These are phyloP conservation scores for Combretum micranthum DNA, from an alignment of 345 rosid genomes.

Conservation along the genomic window DNA sequence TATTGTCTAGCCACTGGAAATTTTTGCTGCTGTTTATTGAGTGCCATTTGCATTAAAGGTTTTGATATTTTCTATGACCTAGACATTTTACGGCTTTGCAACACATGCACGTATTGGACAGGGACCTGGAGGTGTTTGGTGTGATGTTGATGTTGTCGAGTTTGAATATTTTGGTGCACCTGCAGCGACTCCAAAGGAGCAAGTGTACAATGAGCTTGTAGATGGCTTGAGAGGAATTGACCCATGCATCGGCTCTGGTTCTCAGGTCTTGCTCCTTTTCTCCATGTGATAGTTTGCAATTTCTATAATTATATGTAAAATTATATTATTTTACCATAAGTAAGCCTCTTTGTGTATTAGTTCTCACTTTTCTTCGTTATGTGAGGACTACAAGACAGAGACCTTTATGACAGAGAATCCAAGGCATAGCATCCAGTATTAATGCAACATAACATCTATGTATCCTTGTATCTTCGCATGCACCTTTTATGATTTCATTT, in stretches of 20 bases:
- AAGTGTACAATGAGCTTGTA: conserved; percentile 75
- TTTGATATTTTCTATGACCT: neutral
- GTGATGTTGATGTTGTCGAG: conserved; percentile 95
- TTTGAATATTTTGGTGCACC: conserved; percentile 91
- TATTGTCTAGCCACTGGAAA: no score
- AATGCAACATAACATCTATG: no score
- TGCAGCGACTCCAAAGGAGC: conserved; percentile 79
- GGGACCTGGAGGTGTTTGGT: conserved; percentile 99
- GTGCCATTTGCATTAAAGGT: neutral
- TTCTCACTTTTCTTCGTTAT: no score
- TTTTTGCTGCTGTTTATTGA: neutral
- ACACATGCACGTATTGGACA: conserved; percentile 14
- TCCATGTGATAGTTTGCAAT: neutral
- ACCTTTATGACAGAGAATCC: no score
- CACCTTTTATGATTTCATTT: no score
- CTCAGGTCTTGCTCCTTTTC: conserved; percentile 54
- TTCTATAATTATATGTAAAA: no score
- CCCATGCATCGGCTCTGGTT: conserved; percentile 87
- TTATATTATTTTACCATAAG: no score
- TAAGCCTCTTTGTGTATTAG: no score
- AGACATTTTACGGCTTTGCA: conserved; percentile 15
- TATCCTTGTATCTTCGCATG: no score
- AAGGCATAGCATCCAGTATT: no score
- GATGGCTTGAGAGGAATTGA: conserved; percentile 91
- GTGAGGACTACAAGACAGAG: no score